Evolutionary conservation across 1,284 basidiomycete genomes (phyloP), one percentile per base, ranked within the genome.

Genomic region (Cryptococcus jaspeensis): DNA sequence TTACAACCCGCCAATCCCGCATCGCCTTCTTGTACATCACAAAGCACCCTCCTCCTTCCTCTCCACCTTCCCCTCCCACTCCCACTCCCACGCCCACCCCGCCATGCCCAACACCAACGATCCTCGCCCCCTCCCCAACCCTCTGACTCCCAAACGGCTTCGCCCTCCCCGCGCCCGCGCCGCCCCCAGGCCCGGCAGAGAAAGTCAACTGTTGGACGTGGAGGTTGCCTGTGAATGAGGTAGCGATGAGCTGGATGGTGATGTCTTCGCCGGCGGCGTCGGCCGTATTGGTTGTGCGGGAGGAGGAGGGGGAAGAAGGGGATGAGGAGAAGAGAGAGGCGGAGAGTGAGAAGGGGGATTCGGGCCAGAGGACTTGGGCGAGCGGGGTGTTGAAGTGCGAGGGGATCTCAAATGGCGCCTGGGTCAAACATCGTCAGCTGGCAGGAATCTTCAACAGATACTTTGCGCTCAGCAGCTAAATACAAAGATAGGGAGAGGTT

Each of bases 341-440:
- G 18, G 50, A 56, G 16, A 56, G 20, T 2, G 43, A 42, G 13
- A 16, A 47, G 6, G 55, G 55, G 9, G 50, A 39, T 48, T 56
- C 55, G 15, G 55, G 55, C 55, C 55, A 56, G 36, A 56, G 41
- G 13, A 56, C 36, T 32, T 42, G 42, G 7, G 44, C 38, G 8
- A 56, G 38, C 3, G 50, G 50, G 25, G 25, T 42, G 39, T 56
- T 56, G 28, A 41, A 52, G 16, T 56, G 50, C 11, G 55, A 56
- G 16, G 55, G 55, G 18, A 56, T 52, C n/a, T 52, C 28, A 15
- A 56, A 56, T 15, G 55, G 55, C 2, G 55, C 50, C 55, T 56
- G 41, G 4, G 20, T 23, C 9, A n/a, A n/a, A n/a, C n/a, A n/a
- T n/a, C n/a, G n/a, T n/a, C n/a, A n/a, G n/a, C n/a, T n/a, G n/a